phyloP scores from a whole-genome alignment of 108 stramenopile genomes.

The Aurantiochytrium sp. region DNA sequence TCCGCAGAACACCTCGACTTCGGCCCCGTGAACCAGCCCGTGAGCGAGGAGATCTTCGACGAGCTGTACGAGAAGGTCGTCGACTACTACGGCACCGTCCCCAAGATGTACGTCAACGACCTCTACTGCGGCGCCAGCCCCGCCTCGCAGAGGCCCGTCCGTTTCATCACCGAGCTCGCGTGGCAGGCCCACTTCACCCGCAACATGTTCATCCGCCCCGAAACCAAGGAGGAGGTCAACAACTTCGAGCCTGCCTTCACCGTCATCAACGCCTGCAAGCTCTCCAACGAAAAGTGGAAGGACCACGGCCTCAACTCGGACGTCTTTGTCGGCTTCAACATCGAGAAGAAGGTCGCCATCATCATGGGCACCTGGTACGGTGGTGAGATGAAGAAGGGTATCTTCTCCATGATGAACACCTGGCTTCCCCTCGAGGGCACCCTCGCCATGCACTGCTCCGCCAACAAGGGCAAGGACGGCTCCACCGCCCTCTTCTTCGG shows the following conservation, averaged over 20 bases:
- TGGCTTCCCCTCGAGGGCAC: slow-evolving; percentile 79
- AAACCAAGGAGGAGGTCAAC: slow-evolving; percentile 43
- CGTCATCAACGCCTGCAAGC: slow-evolving; percentile 87
- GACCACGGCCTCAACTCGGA: slow-evolving; percentile 79
- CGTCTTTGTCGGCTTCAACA: slow-evolving; percentile 88
- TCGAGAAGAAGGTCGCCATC: slow-evolving; percentile 81
- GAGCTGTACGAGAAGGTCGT: slow-evolving; percentile 48
- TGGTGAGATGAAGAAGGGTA: slow-evolving; percentile 97
- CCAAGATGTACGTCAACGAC: slow-evolving; percentile 74
- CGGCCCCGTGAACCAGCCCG: slow-evolving; percentile 84
- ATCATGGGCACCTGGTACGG: slow-evolving; percentile 96
- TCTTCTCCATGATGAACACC: slow-evolving; percentile 96
- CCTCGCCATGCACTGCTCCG: slow-evolving; percentile 95
- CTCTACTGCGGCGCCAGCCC: slow-evolving; percentile 82
- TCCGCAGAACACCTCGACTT: slow-evolving; percentile 76
- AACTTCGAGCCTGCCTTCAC: slow-evolving; percentile 88
- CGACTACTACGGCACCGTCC: not conserved
- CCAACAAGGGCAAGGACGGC: slow-evolving; percentile 82
- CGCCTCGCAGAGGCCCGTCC: slow-evolving; percentile 73
- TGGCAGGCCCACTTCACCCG: slow-evolving; percentile 92
- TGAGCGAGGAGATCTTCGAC: slow-evolving; percentile 79
- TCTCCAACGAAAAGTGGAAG: slow-evolving; percentile 78
- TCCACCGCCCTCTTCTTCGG: slow-evolving; percentile 91
- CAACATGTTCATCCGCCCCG: slow-evolving; percentile 95
- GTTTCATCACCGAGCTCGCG: slow-evolving; percentile 92